These are phyloP conservation scores for Trichosporon sp. DNA, from an alignment of 1,284 basidiomycete genomes.

Conservation along the genomic window DNA sequence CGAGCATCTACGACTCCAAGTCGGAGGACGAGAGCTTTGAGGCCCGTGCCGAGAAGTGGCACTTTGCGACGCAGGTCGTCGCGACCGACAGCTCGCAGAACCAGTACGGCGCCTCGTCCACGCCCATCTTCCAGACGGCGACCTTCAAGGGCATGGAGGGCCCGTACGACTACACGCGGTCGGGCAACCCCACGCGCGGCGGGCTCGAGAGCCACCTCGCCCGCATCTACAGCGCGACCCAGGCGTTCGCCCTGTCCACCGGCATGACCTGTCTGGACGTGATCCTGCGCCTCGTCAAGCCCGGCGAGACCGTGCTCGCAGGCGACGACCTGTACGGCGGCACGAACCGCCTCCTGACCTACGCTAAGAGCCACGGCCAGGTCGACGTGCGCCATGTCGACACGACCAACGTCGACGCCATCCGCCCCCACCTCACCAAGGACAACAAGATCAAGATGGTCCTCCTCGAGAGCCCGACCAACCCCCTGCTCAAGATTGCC, in stretches of 20 bases:
- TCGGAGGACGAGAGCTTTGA: conserved; percentile 31
- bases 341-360: conserved; percentile 91
- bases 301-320: conserved; percentile 90
- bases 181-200: conserved; percentile 93
- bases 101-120: conserved; percentile 87
- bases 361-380: conserved; percentile 79
- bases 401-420: conserved; percentile 61
- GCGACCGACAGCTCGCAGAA: conserved; percentile 85
- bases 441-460: conserved; percentile 74
- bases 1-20: conserved; percentile 30
- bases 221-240: conserved; percentile 81
- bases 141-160: conserved; percentile 95
- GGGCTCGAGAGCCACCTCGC: conserved; percentile 94
- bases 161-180: conserved; percentile 84
- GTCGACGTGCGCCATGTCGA: conserved; percentile 92
- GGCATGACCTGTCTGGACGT: conserved; percentile 98
- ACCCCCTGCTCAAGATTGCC: conserved; percentile 92
- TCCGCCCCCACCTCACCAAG: conserved; percentile 63
- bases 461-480: conserved; percentile 93
- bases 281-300: conserved; percentile 88
- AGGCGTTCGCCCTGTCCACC: conserved; percentile 87
- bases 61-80: conserved; percentile 57
- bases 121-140: conserved; percentile 96
- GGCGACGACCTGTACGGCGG: conserved; percentile 98
- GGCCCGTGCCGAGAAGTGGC: conserved; percentile 38